phyloP scores from a whole-genome alignment of 148 eudicot genomes.

The Arbutus unedo region DNA sequence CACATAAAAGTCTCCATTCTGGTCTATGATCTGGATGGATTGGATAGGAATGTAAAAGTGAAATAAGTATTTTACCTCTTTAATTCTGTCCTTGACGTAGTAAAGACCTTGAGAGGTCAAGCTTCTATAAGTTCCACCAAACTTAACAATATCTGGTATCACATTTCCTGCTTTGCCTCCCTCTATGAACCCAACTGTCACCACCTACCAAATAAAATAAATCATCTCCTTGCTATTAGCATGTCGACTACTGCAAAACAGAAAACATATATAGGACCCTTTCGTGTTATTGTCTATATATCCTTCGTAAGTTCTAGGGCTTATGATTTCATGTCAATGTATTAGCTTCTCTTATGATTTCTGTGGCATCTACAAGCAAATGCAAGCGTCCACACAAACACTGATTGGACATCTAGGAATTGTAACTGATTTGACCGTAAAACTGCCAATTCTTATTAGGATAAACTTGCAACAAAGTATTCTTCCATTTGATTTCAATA shows the following conservation, averaged over 20 bases:
- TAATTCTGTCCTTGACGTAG: conserved; percentile 14
- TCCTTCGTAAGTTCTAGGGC: not conserved
- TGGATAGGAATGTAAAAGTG: not conserved
- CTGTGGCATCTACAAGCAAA: not conserved
- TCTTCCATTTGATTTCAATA: not conserved
- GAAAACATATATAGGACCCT: not conserved
- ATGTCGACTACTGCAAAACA: not conserved
- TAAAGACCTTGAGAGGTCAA: conserved; percentile 26
- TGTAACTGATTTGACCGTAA: not conserved
- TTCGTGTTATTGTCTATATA: not conserved
- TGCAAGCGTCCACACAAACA: not conserved
- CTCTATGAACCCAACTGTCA: conserved; percentile 23
- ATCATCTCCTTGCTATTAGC: not conserved
- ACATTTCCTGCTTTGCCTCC: conserved; percentile 25
- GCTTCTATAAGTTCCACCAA: conserved; percentile 37
- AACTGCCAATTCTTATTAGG: not conserved
- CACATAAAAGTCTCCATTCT: not conserved
- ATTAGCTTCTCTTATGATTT: not conserved
- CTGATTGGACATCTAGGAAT: not conserved
- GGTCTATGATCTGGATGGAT: not conserved
- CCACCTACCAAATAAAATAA: conserved; percentile 20
- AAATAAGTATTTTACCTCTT: not conserved
- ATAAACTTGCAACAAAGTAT: not conserved
- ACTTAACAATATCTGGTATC: conserved; percentile 25
- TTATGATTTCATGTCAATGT: not conserved